Evolutionary conservation across 2,329 filamentous ascomycete genomes (phyloP).

Genomic region (Huntiella omanensis): DNA sequence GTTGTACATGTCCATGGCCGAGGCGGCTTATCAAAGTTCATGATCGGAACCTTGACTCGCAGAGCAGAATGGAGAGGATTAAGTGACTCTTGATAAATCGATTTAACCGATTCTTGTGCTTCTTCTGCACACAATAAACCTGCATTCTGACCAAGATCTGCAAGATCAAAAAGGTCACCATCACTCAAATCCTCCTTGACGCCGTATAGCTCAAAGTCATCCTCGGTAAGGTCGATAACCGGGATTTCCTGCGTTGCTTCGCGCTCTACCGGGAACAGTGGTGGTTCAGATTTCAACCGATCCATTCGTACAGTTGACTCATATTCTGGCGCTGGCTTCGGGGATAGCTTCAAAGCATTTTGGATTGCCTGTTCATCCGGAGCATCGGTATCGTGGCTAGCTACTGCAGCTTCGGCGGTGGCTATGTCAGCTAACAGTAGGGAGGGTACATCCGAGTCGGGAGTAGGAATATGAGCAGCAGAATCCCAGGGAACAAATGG

Average conservation of each 20-base stretch:
- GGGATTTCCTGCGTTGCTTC: not conserved
- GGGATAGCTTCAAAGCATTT: not conserved
- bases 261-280: not conserved
- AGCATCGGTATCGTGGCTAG: not conserved
- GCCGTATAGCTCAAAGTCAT: not conserved
- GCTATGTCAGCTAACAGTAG: slow-evolving; percentile 6
- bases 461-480: slow-evolving; percentile 4
- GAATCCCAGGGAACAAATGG: slow-evolving; percentile 5
- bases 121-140: not conserved
- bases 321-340: not conserved
- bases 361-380: slow-evolving; percentile 2
- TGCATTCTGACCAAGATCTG: no score
- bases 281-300: not conserved
- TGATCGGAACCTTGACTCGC: slow-evolving; percentile 16
- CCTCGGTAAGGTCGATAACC: slow-evolving; percentile 1
- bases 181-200: not conserved
- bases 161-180: no score
- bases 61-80: slow-evolving; percentile 15
- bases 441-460: slow-evolving; percentile 7
- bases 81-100: slow-evolving; percentile 17
- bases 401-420: not conserved
- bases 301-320: slow-evolving; percentile 1
- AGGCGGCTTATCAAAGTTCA: slow-evolving; percentile 15
- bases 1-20: slow-evolving; percentile 14
- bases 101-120: not conserved